These are phyloP conservation scores for Komagataella pseudopastoris DNA, from an alignment of 805 yeast genomes.

Conservation along the genomic window DNA sequence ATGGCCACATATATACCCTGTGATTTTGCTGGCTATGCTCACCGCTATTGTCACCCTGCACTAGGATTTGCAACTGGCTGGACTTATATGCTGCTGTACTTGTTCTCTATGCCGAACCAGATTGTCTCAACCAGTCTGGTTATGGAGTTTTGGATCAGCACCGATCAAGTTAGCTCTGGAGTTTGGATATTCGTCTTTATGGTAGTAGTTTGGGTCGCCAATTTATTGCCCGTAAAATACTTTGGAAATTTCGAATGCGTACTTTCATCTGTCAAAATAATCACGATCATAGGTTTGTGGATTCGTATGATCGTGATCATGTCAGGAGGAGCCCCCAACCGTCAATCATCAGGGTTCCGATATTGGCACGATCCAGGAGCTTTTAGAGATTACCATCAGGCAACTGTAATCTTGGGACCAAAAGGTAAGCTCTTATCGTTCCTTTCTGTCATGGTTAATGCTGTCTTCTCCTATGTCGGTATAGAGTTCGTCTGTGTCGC, in stretches of 20 bases:
- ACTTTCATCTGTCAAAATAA: constrained; percentile 34
- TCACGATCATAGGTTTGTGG: constrained; percentile 35
- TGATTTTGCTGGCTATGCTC: constrained; percentile 38
- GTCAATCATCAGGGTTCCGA: constrained; percentile 19
- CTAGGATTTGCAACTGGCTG: constrained; percentile 45
- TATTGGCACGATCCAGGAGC: constrained; percentile 36
- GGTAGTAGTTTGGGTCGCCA: constrained; percentile 35
- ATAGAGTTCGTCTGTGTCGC: constrained; percentile 44
- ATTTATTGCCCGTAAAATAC: constrained; percentile 33
- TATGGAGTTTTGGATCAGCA: constrained; percentile 33
- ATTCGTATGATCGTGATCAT: constrained; percentile 32
- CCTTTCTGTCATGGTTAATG: constrained; percentile 23
- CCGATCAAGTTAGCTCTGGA: constrained; percentile 37
- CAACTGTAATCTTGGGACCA: background rate
- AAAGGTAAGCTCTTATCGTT: background rate
- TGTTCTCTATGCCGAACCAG: constrained; percentile 41
- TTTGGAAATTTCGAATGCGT: constrained; percentile 48
- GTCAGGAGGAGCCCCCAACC: constrained; percentile 28
- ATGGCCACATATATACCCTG: constrained; percentile 38
- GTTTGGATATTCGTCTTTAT: constrained; percentile 43
- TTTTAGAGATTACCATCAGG: constrained; percentile 34
- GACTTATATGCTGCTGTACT: constrained; percentile 36
- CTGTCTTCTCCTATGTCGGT: constrained; percentile 47
- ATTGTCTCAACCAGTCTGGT: constrained; percentile 35
- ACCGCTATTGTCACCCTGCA: constrained; percentile 37